Evolutionary conservation across 371 early-diverging fungal genomes (phyloP).

Genomic region (Mortierella sp.): DNA sequence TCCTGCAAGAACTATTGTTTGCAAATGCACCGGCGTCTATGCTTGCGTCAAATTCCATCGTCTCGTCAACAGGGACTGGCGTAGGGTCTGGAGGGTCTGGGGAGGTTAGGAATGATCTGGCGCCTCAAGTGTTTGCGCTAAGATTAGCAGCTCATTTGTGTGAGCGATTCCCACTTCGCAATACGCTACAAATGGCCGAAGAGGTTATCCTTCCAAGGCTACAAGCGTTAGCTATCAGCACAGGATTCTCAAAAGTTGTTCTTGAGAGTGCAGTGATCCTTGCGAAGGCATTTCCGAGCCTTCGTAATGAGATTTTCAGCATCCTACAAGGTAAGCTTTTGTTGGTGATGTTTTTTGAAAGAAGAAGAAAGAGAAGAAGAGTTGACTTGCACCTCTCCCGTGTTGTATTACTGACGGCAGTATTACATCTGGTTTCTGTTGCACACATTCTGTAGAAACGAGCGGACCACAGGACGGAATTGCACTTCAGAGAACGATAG

Average conservation of each 20-base stretch:
- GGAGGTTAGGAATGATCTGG: conserved; percentile 3
- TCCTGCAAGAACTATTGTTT: conserved; percentile 63
- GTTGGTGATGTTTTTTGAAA: neutral
- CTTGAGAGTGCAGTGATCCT: conserved; percentile 39
- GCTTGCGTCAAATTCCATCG: neutral
- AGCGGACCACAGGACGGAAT: conserved; percentile 27
- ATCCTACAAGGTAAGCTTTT: conserved; percentile 26
- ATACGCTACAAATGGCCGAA: conserved; percentile 33
- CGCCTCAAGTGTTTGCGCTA: conserved; percentile 41
- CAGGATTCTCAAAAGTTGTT: conserved; percentile 28
- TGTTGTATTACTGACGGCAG: neutral
- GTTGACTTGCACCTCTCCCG: too few species aligned
- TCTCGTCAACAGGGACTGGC: neutral
- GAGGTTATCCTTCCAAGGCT: conserved; percentile 39
- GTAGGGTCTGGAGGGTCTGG: conserved; percentile 1
- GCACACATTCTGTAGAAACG: conserved; percentile 5
- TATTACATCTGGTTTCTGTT: neutral
- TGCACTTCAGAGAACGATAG: conserved; percentile 13
- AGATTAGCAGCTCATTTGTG: conserved; percentile 41
- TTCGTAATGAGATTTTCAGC: conserved; percentile 21
- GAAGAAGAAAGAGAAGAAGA: neutral
- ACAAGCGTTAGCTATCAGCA: conserved; percentile 13
- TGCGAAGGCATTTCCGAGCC: conserved; percentile 35
- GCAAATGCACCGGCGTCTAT: conserved; percentile 49
- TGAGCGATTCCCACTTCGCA: conserved; percentile 36